Base-by-base conservation (phyloP, 1,284 basidiomycete genomes). In the Kalmanozyma brasiliensis region DNA sequence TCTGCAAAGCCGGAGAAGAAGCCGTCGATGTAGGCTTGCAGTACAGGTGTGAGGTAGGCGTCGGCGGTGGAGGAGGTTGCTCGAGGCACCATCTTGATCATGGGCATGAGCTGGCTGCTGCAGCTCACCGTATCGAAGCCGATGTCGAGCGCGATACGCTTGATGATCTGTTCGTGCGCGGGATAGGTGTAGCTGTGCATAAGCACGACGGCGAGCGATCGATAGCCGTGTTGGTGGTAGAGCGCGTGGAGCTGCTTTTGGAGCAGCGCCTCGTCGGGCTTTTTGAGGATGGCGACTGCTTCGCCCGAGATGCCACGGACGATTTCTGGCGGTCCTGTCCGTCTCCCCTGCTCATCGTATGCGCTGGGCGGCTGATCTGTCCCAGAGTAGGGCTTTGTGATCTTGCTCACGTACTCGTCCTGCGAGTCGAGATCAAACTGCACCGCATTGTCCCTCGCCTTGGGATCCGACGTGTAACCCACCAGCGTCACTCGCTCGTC, bases 401-500 rank as follows among this genome's bases (percentile, higher is more conserved):
- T 59, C 7, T 49, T 40, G n/a, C 42, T 42, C 24, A 26, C 36
- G 23, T 49, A 49, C 2, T 49, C 45, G 17, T 43, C 49, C 5
- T 56, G 19, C 5, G 61, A 66, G 19, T 76, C 71, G n/a, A 60
- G 56, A 23, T 63, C 53, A 37, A 77, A 77, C 22, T 73, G 69
- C 8, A 77, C 67, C 2, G 68, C 73, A 26, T 95, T 88, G 47
- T 89, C 87, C 49, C 89, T 89, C 0, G 89, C 87, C 33, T 89
- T 83, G 0, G 94, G 93, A 77, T 98, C 94, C 11, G 89, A 91
- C 0, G 93, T 92, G 79, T 92, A 97, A 8, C 94, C 94, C 0
- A 96, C 90, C 8, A 96, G 86, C 0, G 94, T 96, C 6, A 98
- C 94, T 3, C 95, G 89, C 83, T 98, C 95, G 76, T 96, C 93